phyloP scores from a whole-genome alignment of 768 basidiomycete genomes.

The Suillus paluster region DNA sequence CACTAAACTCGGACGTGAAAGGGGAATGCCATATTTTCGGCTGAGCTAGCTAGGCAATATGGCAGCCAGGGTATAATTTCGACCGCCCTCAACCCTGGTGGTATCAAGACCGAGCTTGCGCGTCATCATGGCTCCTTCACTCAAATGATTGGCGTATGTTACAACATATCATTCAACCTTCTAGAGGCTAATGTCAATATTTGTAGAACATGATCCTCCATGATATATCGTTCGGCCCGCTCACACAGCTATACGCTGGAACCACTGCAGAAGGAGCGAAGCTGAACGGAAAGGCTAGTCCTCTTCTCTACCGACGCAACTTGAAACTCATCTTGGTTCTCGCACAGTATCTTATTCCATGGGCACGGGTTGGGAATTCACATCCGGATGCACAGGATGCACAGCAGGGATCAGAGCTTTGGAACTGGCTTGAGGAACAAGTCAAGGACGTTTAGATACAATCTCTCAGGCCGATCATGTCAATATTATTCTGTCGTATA shows the following conservation, averaged over 20 bases:
- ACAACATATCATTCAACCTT: background rate
- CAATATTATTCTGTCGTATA: background rate
- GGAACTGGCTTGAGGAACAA: constrained; percentile 53
- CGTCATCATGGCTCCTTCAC: constrained; percentile 14
- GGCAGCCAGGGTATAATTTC: constrained; percentile 50
- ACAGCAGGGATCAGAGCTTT: constrained; percentile 40
- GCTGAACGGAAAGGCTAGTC: constrained; percentile 50
- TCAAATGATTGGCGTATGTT: constrained; percentile 17
- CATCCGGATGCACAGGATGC: constrained; percentile 39
- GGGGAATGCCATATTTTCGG: constrained; percentile 50
- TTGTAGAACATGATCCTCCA: constrained; percentile 24
- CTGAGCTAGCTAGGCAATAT: constrained; percentile 48
- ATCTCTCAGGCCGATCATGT: background rate
- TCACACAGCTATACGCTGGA: constrained; percentile 56
- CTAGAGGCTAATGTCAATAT: background rate
- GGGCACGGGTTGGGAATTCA: constrained; percentile 44
- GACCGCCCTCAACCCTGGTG: constrained; percentile 47
- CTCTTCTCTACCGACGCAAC: background rate
- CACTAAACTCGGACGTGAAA: constrained; percentile 15
- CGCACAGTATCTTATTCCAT: constrained; percentile 50
- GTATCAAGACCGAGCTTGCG: constrained; percentile 27
- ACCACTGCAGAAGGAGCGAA: constrained; percentile 44
- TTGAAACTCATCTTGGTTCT: background rate
- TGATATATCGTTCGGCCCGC: constrained; percentile 44
- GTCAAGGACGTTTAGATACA: constrained; percentile 28